A percentile compares a stretch with the other conserved stretches of the same genome.
Conservation (phyloP, 148 eudicot genomes). For the Fallopia convolvulus region DNA sequence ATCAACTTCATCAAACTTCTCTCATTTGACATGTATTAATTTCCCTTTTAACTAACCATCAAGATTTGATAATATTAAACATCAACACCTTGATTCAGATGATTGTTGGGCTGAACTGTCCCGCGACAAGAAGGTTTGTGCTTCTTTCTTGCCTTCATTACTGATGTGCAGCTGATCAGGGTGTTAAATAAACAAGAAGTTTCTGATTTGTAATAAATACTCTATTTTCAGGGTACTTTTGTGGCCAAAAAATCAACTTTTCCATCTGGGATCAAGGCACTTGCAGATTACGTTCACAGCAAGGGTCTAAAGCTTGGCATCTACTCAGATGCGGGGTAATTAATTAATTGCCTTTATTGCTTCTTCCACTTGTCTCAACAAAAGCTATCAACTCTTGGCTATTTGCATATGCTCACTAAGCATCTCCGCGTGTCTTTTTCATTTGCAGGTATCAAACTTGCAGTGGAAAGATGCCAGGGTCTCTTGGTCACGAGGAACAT, state of each 20-base stretch:
- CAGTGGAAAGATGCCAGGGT: slow-evolving; percentile 68
- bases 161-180: no score
- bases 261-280: slow-evolving; percentile 78
- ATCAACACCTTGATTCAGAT: slow-evolving; percentile 36
- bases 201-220: neutral
- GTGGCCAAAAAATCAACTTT: slow-evolving; percentile 55
- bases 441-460: slow-evolving; percentile 46
- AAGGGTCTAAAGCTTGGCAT: slow-evolving; percentile 81
- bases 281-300: slow-evolving; percentile 79
- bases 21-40: neutral
- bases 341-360: neutral
- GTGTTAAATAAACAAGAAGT: neutral
- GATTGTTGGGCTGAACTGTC: slow-evolving; percentile 84
- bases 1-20: neutral
- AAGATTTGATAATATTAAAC: neutral
- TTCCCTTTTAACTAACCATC: neutral
- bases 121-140: slow-evolving; percentile 51
- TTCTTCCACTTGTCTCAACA: no score
- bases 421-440: neutral
- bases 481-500: slow-evolving; percentile 69
- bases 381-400: neutral
- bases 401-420: neutral
- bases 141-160: neutral
- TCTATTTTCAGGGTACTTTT: slow-evolving; percentile 43
- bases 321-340: slow-evolving; percentile 82